A percentile compares a stretch with the other conserved stretches of the same genome.
Evolutionary conservation across 352 stramenopile genomes (phyloP).

Genomic region (Phytophthora megakarya): DNA sequence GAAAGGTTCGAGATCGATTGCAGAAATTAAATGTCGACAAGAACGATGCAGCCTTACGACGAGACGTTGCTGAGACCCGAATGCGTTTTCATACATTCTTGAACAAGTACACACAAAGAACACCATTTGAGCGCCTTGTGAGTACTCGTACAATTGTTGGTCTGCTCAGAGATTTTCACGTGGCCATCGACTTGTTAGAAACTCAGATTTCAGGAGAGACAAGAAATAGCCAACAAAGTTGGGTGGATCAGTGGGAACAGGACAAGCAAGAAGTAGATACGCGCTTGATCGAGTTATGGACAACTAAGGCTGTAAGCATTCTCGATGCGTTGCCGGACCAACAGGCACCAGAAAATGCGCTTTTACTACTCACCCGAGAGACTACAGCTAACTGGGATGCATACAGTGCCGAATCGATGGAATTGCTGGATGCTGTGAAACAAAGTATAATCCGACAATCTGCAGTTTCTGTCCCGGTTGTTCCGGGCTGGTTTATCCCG

Average conservation of each 20-base stretch:
- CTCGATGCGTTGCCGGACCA: background rate
- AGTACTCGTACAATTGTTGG: background rate
- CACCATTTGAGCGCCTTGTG: constrained; percentile 5
- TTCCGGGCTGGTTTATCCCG: constrained; percentile 21
- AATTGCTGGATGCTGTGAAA: background rate
- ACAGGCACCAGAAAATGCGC: background rate
- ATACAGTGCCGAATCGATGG: background rate
- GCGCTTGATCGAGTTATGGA: background rate
- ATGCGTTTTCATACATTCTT: constrained; percentile 4
- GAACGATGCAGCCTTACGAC: background rate
- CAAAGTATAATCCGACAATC: background rate
- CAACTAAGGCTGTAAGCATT: background rate
- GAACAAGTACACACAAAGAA: background rate
- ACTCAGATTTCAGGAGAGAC: background rate
- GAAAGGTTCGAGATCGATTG: background rate
- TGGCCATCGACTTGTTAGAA: background rate
- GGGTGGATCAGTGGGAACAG: background rate
- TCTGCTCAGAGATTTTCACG: background rate
- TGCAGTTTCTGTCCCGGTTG: background rate
- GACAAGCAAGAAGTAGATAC: background rate
- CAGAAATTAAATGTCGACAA: background rate
- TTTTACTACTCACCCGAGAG: background rate
- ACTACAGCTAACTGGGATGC: background rate
- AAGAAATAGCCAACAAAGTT: background rate
- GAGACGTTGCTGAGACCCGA: background rate